Evolutionary conservation across 2,329 filamentous ascomycete genomes (phyloP), one percentile per base, ranked within the genome.

Genomic region (Fusarium multiceps): DNA sequence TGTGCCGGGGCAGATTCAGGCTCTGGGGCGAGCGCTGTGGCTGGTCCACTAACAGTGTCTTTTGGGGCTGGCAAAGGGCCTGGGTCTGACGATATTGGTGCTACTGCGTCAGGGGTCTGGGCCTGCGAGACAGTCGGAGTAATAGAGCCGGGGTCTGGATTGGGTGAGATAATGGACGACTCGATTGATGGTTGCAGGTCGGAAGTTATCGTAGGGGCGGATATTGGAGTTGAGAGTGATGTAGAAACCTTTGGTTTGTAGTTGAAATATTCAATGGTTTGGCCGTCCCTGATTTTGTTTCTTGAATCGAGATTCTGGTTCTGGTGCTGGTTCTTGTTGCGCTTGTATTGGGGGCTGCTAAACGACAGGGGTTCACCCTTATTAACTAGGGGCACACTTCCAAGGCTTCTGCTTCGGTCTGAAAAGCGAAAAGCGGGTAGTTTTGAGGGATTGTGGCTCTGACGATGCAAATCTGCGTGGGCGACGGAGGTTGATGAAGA

Each of bases 371-470:
- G 55, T 54, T 65, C 69, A 43, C 46, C 59, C 48, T 61, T 69
- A 51, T 61, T 63, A 48, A 75, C 69, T 72, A 71, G 55, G 71
- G 67, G 66, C 68, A 72, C 68, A 63, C 61, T 66, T 74, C 58
- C 60, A 71, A 65, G 59, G 43, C 62, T 63, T 48, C 51, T 72
- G 64, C 61, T 80, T 59, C 84, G 78, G 77, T 87, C 85, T 69
- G 81, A 83, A 74, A 86, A 86, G 62, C 86, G 86, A 76, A 85
- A 87, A 23, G 85, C 82, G 28, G 86, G 86, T 69, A 87, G 78
- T 72, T 87, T 88, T 66, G 86, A 88, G 41, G 85, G 83, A 73
- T 82, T 87, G 76, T 87, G 83, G 74, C 76, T 85, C 69, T 85
- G 84, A 57, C 86, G 84, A 76, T 87, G 86, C 46, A 78, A 76